Percentiles rank a stretch among this genome's conserved stretches.
These are phyloP conservation scores for Plenodomus biglobosus DNA, from an alignment of 2,329 filamentous ascomycete genomes.

Conservation along the genomic window DNA sequence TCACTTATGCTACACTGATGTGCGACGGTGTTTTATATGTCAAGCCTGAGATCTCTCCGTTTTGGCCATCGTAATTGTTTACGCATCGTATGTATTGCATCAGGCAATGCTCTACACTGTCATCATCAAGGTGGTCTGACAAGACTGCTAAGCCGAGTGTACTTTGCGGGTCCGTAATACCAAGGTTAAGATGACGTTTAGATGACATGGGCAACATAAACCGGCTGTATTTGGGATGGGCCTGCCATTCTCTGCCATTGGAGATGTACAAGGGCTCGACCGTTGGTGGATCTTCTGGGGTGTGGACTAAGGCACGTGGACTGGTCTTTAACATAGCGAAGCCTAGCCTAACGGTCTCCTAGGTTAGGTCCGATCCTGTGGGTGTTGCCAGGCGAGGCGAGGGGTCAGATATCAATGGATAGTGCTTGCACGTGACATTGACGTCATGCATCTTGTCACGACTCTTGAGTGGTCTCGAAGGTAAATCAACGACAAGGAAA, in stretches of 20 bases:
- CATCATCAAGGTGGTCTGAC: background rate
- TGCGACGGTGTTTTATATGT: background rate
- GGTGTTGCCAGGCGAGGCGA: background rate
- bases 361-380: no score
- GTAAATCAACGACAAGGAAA: no score
- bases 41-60: background rate
- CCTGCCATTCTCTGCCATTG: no score
- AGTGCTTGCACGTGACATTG: background rate
- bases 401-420: background rate
- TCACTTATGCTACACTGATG: background rate
- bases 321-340: background rate
- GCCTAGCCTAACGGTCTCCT: background rate
- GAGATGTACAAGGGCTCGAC: background rate
- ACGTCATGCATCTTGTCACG: background rate
- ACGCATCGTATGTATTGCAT: conserved; percentile 4
- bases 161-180: background rate
- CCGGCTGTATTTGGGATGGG: background rate
- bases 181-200: background rate
- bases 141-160: background rate
- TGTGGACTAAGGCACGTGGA: background rate
- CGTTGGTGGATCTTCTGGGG: background rate
- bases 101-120: background rate
- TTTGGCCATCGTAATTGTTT: background rate
- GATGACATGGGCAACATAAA: background rate
- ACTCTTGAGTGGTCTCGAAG: background rate